Evolutionary conservation across 2,329 filamentous ascomycete species (phyloP).

Genomic region (Phoma sp.): DNA sequence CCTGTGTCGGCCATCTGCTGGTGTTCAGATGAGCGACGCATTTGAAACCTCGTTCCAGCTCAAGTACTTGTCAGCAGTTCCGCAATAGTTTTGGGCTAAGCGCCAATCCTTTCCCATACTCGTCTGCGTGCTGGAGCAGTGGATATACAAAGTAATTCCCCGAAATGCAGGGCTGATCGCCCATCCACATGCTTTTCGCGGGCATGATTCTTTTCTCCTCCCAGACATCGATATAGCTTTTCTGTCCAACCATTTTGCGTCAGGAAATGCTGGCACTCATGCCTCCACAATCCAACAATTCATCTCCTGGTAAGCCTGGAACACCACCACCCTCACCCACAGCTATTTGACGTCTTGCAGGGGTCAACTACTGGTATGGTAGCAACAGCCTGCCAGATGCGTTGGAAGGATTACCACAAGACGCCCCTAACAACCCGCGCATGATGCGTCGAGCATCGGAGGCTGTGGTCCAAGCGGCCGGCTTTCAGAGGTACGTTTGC

Average conservation of each 20-base stretch:
- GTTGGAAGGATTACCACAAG: slow-evolving; percentile 34
- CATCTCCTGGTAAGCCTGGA: slow-evolving; percentile 39
- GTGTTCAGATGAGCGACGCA: slow-evolving; percentile 37
- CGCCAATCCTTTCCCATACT: slow-evolving; percentile 36
- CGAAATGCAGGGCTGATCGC: slow-evolving; percentile 37
- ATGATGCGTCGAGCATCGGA: slow-evolving; percentile 44
- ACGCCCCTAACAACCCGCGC: slow-evolving; percentile 29
- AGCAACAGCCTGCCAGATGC: slow-evolving; percentile 38
- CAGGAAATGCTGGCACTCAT: slow-evolving; percentile 48
- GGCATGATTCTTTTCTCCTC: slow-evolving; percentile 29
- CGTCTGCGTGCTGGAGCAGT: slow-evolving; percentile 24
- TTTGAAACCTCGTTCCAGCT: slow-evolving; percentile 44
- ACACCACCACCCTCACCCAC: slow-evolving; percentile 1
- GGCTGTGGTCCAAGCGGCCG: slow-evolving; percentile 35
- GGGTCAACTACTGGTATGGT: slow-evolving; percentile 45
- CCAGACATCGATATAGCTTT: slow-evolving; percentile 29
- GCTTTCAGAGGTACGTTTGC: slow-evolving; percentile 39
- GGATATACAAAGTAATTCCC: slow-evolving; percentile 43
- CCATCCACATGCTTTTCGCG: slow-evolving; percentile 29
- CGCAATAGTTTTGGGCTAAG: slow-evolving; percentile 33
- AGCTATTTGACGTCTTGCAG: slow-evolving; percentile 30
- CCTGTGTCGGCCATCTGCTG: slow-evolving; percentile 38
- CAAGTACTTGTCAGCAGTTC: slow-evolving; percentile 39
- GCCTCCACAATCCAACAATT: slow-evolving; percentile 44
- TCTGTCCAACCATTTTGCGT: slow-evolving; percentile 24